Evolutionary conservation across 164 flowering plant species (phyloP), one percentile per base, ranked within the genome.

Genomic region (Annona cherimola): DNA sequence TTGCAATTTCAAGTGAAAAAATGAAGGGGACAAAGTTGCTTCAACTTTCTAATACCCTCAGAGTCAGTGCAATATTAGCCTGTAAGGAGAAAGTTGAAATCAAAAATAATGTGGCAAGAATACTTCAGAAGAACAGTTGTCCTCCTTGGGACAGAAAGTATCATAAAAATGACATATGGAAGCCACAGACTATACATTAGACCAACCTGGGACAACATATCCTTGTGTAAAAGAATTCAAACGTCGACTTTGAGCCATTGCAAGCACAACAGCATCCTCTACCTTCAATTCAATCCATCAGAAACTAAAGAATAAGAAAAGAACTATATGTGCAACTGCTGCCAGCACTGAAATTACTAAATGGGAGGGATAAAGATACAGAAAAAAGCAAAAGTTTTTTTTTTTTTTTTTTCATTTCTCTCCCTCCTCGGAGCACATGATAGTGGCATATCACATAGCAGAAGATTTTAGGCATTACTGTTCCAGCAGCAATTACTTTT

Each of bases 181-280:
- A 50, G 57, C 57, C 14, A 50, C 14, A 16, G 57, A 50, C 1
- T 5, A 11, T 50, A 16, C 57, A 50, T 11, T 50, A 50, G 20
- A 67, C 69, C 8, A 45, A 81, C 81, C 83, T 78, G 81, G 71
- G 20, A 57, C 39, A 67, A 73, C 16, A 42, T 61, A 70, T 74
- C 80, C 81, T 78, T 76, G 54, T 84, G 76, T 88, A 11, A 70
- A 16, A 35, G 66, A 69, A 80, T 71, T 80, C 67, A 81, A 78
- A 3, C 84, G 86, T 42, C 98, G 83, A 11, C 82, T 76, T 46
- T 81, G 90, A 67, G 91, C 90, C 97, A 92, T 80, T 70, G 90
- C 88, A 70, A 88, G 73, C 45, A 80, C 76, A 69, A 90, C 79
- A 42, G 96, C 94, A 76, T 92, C 94, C 82, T 90, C 98, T 63